Percentiles rank a stretch among this genome's conserved stretches.
Conservation (phyloP, 2,329 filamentous ascomycete genomes). For the Penicillium sp. region DNA sequence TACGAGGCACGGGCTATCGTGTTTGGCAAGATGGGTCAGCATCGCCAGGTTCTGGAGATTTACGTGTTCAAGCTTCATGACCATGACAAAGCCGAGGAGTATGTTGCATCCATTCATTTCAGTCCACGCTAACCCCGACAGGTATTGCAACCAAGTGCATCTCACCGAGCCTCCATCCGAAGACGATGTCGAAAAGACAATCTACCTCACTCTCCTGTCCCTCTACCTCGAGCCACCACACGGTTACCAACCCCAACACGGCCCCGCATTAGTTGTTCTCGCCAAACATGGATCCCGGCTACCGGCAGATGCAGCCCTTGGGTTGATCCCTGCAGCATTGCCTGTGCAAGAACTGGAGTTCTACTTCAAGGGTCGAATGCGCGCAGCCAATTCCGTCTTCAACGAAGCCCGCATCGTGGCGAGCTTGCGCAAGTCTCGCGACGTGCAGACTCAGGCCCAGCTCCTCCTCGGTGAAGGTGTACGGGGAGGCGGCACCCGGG, state of each 20-base stretch:
- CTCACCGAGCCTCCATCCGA: conserved; percentile 48
- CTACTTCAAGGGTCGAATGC: conserved; percentile 89
- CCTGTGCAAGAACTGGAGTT: conserved; percentile 76
- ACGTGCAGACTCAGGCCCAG: conserved; percentile 71
- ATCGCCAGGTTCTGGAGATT: conserved; percentile 93
- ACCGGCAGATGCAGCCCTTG: conserved; percentile 79
- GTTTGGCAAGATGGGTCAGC: conserved; percentile 89
- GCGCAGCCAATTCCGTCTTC: conserved; percentile 75
- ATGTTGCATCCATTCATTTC: conserved; percentile 34
- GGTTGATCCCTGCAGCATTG: conserved; percentile 77
- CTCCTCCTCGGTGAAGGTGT: conserved; percentile 70
- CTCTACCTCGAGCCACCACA: conserved; percentile 81
- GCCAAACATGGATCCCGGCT: conserved; percentile 88
- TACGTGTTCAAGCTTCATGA: conserved; percentile 94
- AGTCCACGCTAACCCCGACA: conserved; percentile 33
- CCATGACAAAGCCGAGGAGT: conserved; percentile 90
- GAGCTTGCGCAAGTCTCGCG: conserved; percentile 72
- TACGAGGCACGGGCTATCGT: conserved; percentile 89
- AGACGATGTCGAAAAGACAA: conserved; percentile 64
- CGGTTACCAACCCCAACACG: conserved; percentile 68
- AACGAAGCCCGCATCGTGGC: conserved; percentile 78
- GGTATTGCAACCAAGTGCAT: conserved; percentile 87
- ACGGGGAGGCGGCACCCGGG: conserved; percentile 53
- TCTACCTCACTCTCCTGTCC: conserved; percentile 87
- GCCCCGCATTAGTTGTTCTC: conserved; percentile 80